Evolutionary conservation across 306 rosid species (phyloP).

Genomic region (Styphnolobium japonicum): DNA sequence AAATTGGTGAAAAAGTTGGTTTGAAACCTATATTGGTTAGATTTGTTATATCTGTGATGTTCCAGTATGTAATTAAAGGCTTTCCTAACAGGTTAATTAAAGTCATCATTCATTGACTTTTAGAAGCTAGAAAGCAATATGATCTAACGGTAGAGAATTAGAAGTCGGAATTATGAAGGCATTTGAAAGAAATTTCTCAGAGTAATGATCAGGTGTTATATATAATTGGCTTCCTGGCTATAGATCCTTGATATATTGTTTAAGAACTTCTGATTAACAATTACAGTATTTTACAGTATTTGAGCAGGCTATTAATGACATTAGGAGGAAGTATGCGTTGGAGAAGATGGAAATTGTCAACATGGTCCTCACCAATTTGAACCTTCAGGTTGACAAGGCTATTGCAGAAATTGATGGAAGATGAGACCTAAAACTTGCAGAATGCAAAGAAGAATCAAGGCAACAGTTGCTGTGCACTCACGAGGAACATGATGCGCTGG

Average conservation of each 20-base stretch:
- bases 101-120: too few relatives aligned
- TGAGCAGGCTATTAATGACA: conserved; percentile 85
- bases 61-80: conserved; percentile 18
- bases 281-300: conserved; percentile 11
- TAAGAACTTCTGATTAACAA: conserved; percentile 35
- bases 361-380: conserved; percentile 51
- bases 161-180: conserved; percentile 75
- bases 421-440: conserved; percentile 57
- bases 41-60: conserved; percentile 6
- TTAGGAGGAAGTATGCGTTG: conserved; percentile 74
- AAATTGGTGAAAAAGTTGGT: background rate
- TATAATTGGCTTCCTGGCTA: conserved; percentile 21
- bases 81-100: too few relatives aligned
- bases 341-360: conserved; percentile 80
- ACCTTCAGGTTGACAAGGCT: conserved; percentile 62
- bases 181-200: conserved; percentile 88
- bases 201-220: conserved; percentile 85
- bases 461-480: conserved; percentile 53
- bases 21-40: conserved; percentile 2
- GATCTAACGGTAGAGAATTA: conserved; percentile 78
- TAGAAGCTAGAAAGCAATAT: conserved; percentile 73
- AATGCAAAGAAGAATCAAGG: conserved; percentile 69
- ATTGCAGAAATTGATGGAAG: conserved; percentile 58
- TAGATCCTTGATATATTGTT: conserved; percentile 10
- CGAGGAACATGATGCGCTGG: conserved; percentile 74